Evolutionary conservation across 2,329 filamentous ascomycete species (phyloP), one percentile per base, ranked within the genome.

Genomic region (Stagonosporopsis cucurbitacearum): DNA sequence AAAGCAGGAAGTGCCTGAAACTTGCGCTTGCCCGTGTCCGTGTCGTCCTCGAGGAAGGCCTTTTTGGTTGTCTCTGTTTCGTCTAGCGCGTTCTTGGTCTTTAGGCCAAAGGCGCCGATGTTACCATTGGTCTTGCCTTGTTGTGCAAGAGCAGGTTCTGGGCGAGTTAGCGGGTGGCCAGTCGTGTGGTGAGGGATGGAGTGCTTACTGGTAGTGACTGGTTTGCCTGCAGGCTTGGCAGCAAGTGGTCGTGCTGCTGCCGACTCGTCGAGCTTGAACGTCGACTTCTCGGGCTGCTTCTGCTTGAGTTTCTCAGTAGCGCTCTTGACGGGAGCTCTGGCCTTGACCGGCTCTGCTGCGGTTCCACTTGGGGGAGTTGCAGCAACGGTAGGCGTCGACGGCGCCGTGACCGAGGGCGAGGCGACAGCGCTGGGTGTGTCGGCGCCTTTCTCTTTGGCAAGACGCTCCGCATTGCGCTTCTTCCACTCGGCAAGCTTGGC

Each of bases 1-100:
- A 88, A 86, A 63, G 88, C 88, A 54, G 94, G 93, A 58, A 99
- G 86, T 78, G 93, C 95, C 72, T 92, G 92, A 63, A 99, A 85
- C 43, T 66, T 73, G 79, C 96, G 97, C 73, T 92, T 90, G 70
- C 90, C 88, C 2, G 88, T 89, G 28, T 87, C 88, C 68, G 96
- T 91, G 67, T 97, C 94, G 69, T 97, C 94, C 58, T 90, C 93
- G 66, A 97, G 88, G 65, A 92, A 88, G 20, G 96, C 81, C 58
- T 90, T 92, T 64, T 88, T 88, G 70, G 91, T 92, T 19, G 85
- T 81, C 4, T 85, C 81, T 3, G 84, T 75, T 68, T 90, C 92
- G 47, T 91, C 88, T 20, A 75, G 75, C 49, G 92, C 91, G 44
- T 79, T 77, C 47, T 81, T 81, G 37, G 84, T 79, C 56, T 82